Evolutionary conservation across 192 early-diverging fungal species (phyloP).

Genomic region (Rhizophlyctis rosea): DNA sequence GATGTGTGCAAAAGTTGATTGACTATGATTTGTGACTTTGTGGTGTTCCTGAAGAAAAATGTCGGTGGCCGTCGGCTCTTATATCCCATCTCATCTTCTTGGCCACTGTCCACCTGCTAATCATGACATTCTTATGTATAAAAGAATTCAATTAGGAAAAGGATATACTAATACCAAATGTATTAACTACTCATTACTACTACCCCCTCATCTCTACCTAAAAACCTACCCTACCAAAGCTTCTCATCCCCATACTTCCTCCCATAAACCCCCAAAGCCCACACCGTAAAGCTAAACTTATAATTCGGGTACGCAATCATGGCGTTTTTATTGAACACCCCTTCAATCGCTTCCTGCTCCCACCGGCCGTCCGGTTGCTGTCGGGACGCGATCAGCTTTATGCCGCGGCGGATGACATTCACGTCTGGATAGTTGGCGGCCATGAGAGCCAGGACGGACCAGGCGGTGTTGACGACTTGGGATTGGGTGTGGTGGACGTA

Average conservation of each 20-base stretch:
- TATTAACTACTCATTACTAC: too few species aligned
- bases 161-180: too few species aligned
- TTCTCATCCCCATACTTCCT: slow-evolving; percentile 59
- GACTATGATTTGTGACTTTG: too few species aligned
- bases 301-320: slow-evolving; percentile 88
- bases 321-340: slow-evolving; percentile 87
- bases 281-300: slow-evolving; percentile 89
- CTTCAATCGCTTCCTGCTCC: slow-evolving; percentile 96
- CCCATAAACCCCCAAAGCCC: slow-evolving; percentile 85
- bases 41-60: too few species aligned
- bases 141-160: too few species aligned
- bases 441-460: slow-evolving; percentile 84
- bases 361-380: slow-evolving; percentile 93
- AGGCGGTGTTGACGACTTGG: slow-evolving; percentile 91
- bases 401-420: slow-evolving; percentile 55
- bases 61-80: too few species aligned
- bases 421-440: slow-evolving; percentile 82
- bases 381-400: slow-evolving; percentile 71
- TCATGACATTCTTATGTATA: too few species aligned
- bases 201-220: too few species aligned
- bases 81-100: too few species aligned
- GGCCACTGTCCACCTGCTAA: too few species aligned
- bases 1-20: too few species aligned
- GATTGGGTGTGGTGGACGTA: slow-evolving; percentile 67
- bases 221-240: too few species aligned